These are phyloP conservation scores for Oryza officinalis DNA, from an alignment of 176 grass and related monocot species.

Conservation along the genomic window DNA sequence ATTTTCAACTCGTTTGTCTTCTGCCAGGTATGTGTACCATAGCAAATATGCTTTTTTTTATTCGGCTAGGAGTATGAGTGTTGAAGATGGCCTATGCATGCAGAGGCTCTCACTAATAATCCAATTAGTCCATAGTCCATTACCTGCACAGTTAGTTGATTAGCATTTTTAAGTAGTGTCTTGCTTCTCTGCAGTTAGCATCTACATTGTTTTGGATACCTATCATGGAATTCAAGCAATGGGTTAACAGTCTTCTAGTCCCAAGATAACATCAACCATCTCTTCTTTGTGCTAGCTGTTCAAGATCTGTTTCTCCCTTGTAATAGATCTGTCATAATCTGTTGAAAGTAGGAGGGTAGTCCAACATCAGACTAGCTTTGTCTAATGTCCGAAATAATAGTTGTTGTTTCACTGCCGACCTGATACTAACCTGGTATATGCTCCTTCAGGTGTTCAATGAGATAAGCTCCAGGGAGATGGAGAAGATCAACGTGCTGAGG, in stretches of 20 bases:
- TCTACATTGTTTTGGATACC: neutral
- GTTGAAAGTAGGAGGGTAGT: neutral
- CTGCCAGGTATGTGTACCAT: conserved; percentile 72
- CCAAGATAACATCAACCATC: neutral
- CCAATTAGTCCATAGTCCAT: neutral
- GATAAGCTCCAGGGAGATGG: conserved; percentile 96
- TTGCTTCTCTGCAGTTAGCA: neutral
- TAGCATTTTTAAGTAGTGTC: neutral
- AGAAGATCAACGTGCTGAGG: conserved; percentile 85
- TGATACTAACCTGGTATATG: neutral
- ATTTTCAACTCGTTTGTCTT: conserved; percentile 99
- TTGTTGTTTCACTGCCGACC: neutral
- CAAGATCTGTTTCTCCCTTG: neutral
- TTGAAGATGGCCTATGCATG: neutral
- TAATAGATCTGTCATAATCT: neutral
- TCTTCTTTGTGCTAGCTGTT: neutral
- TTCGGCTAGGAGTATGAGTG: neutral
- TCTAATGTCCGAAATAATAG: conserved; percentile 17
- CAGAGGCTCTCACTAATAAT: neutral
- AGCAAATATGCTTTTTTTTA: conserved; percentile 13
- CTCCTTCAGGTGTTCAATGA: conserved; percentile 86
- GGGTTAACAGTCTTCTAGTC: neutral
- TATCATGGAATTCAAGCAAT: neutral
- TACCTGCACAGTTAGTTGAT: neutral
- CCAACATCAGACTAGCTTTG: neutral